Conservation (phyloP, 139 green algal species). For the Chlorella sp. region DNA sequence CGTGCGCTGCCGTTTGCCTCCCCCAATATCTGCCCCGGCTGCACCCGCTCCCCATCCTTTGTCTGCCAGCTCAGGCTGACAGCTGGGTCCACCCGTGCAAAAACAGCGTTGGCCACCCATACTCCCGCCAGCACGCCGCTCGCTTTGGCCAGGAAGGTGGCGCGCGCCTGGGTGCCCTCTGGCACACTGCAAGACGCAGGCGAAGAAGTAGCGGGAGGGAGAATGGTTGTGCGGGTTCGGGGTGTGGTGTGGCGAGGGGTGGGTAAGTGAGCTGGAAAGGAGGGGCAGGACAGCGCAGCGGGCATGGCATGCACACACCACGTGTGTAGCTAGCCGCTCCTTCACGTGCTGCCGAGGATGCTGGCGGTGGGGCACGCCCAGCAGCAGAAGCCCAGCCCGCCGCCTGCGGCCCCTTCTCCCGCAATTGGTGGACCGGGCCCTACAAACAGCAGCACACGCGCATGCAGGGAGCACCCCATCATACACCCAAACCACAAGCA, state of each 20-base stretch:
- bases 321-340: too few relatives aligned
- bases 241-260: not conserved
- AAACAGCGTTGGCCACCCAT: constrained; percentile 85
- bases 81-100: constrained; percentile 79
- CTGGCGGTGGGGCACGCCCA: too few relatives aligned
- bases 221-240: not conserved
- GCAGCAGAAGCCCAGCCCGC: too few relatives aligned
- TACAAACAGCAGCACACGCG: not conserved
- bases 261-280: not conserved
- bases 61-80: constrained; percentile 70
- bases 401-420: too few relatives aligned
- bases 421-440: not conserved
- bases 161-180: constrained; percentile 67
- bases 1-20: constrained; percentile 54
- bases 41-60: constrained; percentile 66
- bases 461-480: too few relatives aligned
- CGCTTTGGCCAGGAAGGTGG: constrained; percentile 93
- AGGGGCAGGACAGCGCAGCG: not conserved
- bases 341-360: not conserved
- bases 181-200: constrained; percentile 70
- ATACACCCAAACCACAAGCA: too few relatives aligned
- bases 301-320: too few relatives aligned
- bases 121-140: constrained; percentile 90
- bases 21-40: constrained; percentile 77
- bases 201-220: too few relatives aligned